Evolutionary conservation across 768 basidiomycete genomes (phyloP), one percentile per base, ranked within the genome.

Genomic region (Vishniacozyma victoriae): DNA sequence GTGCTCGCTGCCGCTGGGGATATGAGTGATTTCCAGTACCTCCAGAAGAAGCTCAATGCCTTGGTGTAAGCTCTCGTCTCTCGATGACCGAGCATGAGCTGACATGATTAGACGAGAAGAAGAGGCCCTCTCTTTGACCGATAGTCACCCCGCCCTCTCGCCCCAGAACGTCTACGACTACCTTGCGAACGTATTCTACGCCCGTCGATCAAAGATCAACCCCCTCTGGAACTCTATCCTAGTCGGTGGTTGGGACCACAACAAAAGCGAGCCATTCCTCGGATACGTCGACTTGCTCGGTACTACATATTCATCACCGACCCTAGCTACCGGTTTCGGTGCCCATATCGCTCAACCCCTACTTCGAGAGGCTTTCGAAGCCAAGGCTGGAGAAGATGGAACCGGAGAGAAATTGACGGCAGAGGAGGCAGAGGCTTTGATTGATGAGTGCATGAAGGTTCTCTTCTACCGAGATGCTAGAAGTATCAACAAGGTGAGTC

Each of bases 401-500:
- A 59, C 57, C 31, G 70, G 70, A 16, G 61, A 60, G 6, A 41
- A 70, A 23, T 73, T 97, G 47, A 84, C 84, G 2, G 85, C 86
- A 63, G 83, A 82, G 31, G 81, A 90, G 48, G 95, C 89, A 14
- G 75, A 78, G 20, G 75, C 78, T 61, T 84, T 97, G 50, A 67
- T 99, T 44, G 81, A 86, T 62, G 81, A 86, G 41, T 82, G 85
- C 68, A 87, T 99, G 84, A 82, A 83, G 57, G 91, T 97, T 14
- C 78, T 99, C 40, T 97, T 84, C 75, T 99, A 99, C 75, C 82
- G 95, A 36, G 95, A 99, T 62, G 93, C 93, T 5, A 79, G 93
- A 59, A 89, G 87, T 76, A 75, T 92, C 71, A 86, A 97, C 79
- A 95, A 96, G 81, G 92, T 88, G 55, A 25, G 77, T 65, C 36